Conservation (phyloP, 139 green algal species). For the Chlamydomonas incerta region DNA sequence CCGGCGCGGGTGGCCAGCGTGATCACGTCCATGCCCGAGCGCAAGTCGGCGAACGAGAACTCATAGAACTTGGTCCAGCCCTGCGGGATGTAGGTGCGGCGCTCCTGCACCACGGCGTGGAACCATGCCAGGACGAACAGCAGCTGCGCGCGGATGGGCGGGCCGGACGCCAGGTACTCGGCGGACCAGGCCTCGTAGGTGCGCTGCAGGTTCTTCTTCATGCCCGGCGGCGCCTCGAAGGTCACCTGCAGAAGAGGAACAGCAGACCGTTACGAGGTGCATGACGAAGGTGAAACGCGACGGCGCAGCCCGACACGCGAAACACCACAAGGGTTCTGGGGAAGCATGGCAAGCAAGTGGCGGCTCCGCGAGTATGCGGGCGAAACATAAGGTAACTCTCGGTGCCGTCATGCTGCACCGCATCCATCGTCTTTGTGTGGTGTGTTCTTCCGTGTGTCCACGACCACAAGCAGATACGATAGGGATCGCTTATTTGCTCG, state of each 20-base stretch:
- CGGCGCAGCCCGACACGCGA: too few species aligned
- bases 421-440: too few species aligned
- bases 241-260: slow-evolving; percentile 64
- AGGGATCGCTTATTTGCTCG: too few species aligned
- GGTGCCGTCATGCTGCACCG: too few species aligned
- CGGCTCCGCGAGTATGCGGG: too few species aligned
- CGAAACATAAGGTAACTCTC: too few species aligned
- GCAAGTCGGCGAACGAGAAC: slow-evolving; percentile 85
- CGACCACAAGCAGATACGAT: too few species aligned
- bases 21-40: slow-evolving; percentile 76
- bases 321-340: too few species aligned
- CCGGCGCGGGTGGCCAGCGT: slow-evolving; percentile 14
- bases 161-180: slow-evolving; percentile 55
- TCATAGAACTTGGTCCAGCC: slow-evolving; percentile 90
- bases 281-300: too few species aligned
- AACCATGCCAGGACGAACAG: slow-evolving; percentile 90
- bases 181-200: slow-evolving; percentile 76
- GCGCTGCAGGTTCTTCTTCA: slow-evolving; percentile 88
- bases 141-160: slow-evolving; percentile 75
- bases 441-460: too few species aligned
- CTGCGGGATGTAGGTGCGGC: slow-evolving; percentile 80
- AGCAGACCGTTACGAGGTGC: too few species aligned
- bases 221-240: slow-evolving; percentile 84
- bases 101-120: slow-evolving; percentile 86
- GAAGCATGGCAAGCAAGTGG: background rate